Evolutionary conservation across 495 filamentous ascomycete genomes (phyloP).

Genomic region (Tuber borchii): DNA sequence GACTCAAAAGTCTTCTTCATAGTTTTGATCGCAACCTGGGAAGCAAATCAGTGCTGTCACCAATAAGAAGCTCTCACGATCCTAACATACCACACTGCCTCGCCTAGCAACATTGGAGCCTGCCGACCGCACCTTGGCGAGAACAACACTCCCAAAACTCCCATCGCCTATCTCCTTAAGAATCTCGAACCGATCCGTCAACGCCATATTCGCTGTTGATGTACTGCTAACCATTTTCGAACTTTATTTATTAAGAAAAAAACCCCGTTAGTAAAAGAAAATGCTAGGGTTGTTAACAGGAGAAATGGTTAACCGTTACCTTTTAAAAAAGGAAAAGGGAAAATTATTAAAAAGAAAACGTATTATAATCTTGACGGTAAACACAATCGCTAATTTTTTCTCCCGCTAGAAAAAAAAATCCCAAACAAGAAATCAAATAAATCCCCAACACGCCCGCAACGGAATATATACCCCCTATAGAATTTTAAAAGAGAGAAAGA

Average conservation of each 20-base stretch:
- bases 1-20: conserved; percentile 99
- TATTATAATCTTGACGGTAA: conserved; percentile 3
- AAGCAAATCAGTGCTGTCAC: conserved; percentile 26
- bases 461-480: neutral
- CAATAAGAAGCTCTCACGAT: conserved; percentile 2
- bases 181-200: conserved; percentile 80
- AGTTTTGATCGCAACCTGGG: conserved; percentile 94
- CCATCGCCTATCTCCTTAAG: conserved; percentile 98
- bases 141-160: conserved; percentile 91
- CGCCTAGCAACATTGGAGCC: conserved; percentile 81
- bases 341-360: conserved; percentile 5
- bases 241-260: conserved; percentile 4
- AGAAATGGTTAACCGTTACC: neutral
- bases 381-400: conserved; percentile 12
- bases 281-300: neutral
- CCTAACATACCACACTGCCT: conserved; percentile 77
- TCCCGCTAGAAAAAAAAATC: conserved; percentile 22
- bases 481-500: neutral
- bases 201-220: conserved; percentile 38
- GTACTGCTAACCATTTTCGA: conserved; percentile 41
- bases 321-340: neutral
- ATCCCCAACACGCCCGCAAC: neutral
- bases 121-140: conserved; percentile 82
- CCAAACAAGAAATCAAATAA: conserved; percentile 18
- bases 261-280: neutral